These are phyloP conservation scores for Boletus pseudopeckii DNA, from an alignment of 768 basidiomycete genomes.

Conservation along the genomic window DNA sequence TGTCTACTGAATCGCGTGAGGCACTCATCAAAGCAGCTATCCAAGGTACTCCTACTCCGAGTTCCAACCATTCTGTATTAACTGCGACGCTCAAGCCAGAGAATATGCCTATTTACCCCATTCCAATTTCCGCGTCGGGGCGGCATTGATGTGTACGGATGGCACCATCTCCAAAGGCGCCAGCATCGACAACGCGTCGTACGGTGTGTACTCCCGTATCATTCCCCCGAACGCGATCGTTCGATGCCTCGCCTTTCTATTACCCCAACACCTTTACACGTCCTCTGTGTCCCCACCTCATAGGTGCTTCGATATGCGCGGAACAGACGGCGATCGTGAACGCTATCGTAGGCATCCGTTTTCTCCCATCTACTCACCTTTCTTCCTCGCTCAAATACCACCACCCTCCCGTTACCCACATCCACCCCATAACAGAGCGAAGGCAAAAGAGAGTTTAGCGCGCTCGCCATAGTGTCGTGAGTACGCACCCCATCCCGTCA, in stretches of 20 bases:
- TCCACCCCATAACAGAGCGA: conserved; percentile 57
- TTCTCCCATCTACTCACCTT: background rate
- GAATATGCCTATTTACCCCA: conserved; percentile 75
- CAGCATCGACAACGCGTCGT: conserved; percentile 92
- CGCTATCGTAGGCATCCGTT: conserved; percentile 62
- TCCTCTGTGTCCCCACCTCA: background rate
- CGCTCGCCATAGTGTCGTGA: conserved; percentile 75
- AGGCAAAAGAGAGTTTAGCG: conserved; percentile 63
- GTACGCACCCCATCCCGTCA: conserved; percentile 20
- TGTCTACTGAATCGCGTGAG: conserved; percentile 41
- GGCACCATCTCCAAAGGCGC: conserved; percentile 77
- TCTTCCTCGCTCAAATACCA: background rate
- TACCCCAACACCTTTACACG: background rate
- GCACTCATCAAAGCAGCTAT: conserved; percentile 56
- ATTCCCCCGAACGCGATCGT: background rate
- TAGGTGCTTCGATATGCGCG: conserved; percentile 89
- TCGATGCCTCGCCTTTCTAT: background rate
- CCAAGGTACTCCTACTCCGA: conserved; percentile 43
- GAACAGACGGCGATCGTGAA: conserved; percentile 90
- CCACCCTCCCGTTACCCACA: background rate
- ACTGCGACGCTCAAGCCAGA: conserved; percentile 43
- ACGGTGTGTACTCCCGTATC: conserved; percentile 51
- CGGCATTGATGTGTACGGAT: conserved; percentile 67
- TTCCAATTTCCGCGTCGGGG: conserved; percentile 90
- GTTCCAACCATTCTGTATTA: too few relatives aligned